Percentiles rank a stretch among this genome's conserved stretches.
These are phyloP conservation scores for Termitomyces heimii DNA, from an alignment of 768 basidiomycete genomes.

Conservation along the genomic window DNA sequence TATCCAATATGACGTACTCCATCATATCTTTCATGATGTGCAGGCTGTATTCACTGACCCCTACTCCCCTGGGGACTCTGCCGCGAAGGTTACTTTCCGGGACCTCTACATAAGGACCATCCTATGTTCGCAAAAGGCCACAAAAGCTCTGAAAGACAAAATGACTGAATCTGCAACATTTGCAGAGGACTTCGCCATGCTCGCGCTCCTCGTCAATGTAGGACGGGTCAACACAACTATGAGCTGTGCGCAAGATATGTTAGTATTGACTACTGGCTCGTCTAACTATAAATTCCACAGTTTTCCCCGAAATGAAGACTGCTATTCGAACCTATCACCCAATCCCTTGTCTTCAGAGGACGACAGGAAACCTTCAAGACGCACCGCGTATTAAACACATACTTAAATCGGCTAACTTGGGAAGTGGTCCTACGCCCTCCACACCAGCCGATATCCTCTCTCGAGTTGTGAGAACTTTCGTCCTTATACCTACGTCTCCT, in stretches of 20 bases:
- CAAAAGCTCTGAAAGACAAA: constrained; percentile 67
- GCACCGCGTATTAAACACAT: constrained; percentile 75
- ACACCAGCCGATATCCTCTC: constrained; percentile 53
- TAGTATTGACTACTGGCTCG: constrained; percentile 3
- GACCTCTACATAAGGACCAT: constrained; percentile 51
- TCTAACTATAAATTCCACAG: constrained; percentile 24
- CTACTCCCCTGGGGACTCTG: constrained; percentile 17
- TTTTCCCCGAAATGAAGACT: constrained; percentile 89
- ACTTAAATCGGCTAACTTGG: constrained; percentile 52
- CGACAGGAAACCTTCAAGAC: constrained; percentile 68
- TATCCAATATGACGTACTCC: constrained; percentile 76
- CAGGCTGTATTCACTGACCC: constrained; percentile 50
- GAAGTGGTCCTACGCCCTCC: constrained; percentile 38
- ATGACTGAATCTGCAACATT: constrained; percentile 55
- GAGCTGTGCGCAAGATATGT: constrained; percentile 53
- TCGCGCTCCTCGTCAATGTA: constrained; percentile 71
- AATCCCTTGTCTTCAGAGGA: constrained; percentile 70
- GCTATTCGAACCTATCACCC: constrained; percentile 87
- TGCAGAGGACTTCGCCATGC: constrained; percentile 67
- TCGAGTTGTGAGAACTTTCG: constrained; percentile 37
- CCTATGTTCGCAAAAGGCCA: constrained; percentile 56
- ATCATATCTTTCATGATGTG: constrained; percentile 68
- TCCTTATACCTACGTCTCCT: background rate
- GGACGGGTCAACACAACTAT: constrained; percentile 78
- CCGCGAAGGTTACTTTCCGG: constrained; percentile 46